Evolutionary conservation across 345 rosid species (phyloP).

Genomic region (Cardamine resedifolia): DNA sequence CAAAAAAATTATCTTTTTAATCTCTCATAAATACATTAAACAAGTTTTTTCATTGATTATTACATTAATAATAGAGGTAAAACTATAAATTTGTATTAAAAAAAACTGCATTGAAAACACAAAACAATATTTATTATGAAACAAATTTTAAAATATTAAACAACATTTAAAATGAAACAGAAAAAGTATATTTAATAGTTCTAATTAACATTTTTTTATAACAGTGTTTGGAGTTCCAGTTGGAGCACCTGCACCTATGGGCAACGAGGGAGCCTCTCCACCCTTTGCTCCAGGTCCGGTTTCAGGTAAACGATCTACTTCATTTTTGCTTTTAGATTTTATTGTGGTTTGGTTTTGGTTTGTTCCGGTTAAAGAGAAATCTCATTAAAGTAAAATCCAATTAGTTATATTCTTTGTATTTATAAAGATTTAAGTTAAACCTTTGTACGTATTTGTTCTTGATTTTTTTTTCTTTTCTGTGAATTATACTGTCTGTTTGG

Average conservation of each 20-base stretch:
- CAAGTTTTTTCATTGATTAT: too few species aligned
- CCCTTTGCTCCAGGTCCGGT: slow-evolving; percentile 14
- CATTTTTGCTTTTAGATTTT: not conserved
- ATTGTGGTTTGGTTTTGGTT: not conserved
- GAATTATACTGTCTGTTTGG: not conserved
- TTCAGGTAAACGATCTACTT: slow-evolving; percentile 16
- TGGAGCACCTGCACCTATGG: slow-evolving; percentile 31
- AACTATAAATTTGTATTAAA: too few species aligned
- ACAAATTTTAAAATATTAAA: too few species aligned
- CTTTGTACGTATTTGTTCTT: not conserved
- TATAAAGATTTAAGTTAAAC: not conserved
- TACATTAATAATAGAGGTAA: too few species aligned
- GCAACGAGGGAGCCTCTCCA: slow-evolving; percentile 28
- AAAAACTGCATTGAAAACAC: too few species aligned
- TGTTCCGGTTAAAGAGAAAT: not conserved
- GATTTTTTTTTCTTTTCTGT: too few species aligned
- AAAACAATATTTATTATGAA: too few species aligned
- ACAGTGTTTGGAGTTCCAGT: slow-evolving; percentile 36
- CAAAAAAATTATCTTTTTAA: too few species aligned
- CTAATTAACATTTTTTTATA: not conserved
- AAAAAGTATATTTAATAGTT: too few species aligned
- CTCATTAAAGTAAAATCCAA: not conserved
- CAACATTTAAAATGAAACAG: too few species aligned
- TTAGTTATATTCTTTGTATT: not conserved
- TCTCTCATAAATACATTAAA: too few species aligned